Conservation (phyloP, 1,284 basidiomycete genomes). For the Apiotrichum akiyoshidainum region DNA sequence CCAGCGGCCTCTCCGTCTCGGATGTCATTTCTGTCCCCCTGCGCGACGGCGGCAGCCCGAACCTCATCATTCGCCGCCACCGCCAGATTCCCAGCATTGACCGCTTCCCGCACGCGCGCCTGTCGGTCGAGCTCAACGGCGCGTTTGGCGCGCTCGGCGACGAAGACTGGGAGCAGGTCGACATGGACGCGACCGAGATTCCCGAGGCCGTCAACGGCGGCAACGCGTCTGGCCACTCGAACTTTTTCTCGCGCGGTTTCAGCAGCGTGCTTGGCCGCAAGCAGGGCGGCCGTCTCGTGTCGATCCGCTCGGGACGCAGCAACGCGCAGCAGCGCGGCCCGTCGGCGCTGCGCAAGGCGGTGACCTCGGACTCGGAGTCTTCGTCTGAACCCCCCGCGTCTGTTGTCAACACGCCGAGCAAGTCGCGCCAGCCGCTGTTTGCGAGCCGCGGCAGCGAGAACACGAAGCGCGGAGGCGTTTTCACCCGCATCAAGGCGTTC, state of each 20-base stretch:
- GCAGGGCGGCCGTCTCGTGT: conserved; percentile 22
- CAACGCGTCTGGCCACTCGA: conserved; percentile 19
- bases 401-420: conserved; percentile 5
- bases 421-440: conserved; percentile 18
- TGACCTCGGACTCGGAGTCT: conserved; percentile 23
- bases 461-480: conserved; percentile 26
- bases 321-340: conserved; percentile 17
- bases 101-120: conserved; percentile 22
- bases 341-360: conserved; percentile 13
- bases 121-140: conserved; percentile 42
- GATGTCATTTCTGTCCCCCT: conserved; percentile 19
- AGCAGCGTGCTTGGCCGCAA: conserved; percentile 29
- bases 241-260: conserved; percentile 22
- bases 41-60: conserved; percentile 12
- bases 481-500: conserved; percentile 36
- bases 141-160: conserved; percentile 30
- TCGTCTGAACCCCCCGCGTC: conserved; percentile 9
- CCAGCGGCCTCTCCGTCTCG: conserved; percentile 21
- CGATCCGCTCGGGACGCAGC: conserved; percentile 13
- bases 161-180: conserved; percentile 42
- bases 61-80: conserved; percentile 22
- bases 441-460: conserved; percentile 27
- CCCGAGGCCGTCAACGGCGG: conserved; percentile 31
- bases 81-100: conserved; percentile 19
- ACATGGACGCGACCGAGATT: conserved; percentile 14